Evolutionary conservation across 352 stramenopile species (phyloP).

Genomic region (Paralagenidium karlingii): DNA sequence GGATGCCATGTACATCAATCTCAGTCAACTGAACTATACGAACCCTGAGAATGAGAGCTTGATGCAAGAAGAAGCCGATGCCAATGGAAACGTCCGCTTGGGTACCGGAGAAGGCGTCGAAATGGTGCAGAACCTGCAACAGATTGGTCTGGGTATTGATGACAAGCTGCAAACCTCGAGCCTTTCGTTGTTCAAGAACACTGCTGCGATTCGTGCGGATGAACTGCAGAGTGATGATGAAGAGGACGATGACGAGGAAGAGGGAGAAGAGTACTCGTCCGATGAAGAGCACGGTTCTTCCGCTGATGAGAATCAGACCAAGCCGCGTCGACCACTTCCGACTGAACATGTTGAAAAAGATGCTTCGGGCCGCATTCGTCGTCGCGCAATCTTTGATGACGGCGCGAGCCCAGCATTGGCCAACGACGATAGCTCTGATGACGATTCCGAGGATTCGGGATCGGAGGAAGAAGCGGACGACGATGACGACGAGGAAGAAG

Average conservation of each 20-base stretch:
- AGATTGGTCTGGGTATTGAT: conserved; percentile 84
- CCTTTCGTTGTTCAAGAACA: conserved; percentile 94
- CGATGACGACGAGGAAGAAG: conserved; percentile 22
- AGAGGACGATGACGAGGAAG: conserved; percentile 38
- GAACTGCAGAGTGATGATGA: conserved; percentile 53
- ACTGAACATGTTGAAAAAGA: neutral
- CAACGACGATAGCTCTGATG: conserved; percentile 27
- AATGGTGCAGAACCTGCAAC: conserved; percentile 93
- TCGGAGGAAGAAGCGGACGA: conserved; percentile 29
- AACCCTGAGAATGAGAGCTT: conserved; percentile 81
- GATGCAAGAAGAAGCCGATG: conserved; percentile 19
- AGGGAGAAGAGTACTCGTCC: conserved; percentile 29
- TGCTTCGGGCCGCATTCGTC: conserved; percentile 44
- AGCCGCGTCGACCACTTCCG: too few relatives aligned
- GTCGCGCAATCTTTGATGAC: conserved; percentile 68
- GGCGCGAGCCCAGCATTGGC: conserved; percentile 25
- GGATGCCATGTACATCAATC: conserved; percentile 99
- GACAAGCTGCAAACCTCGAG: conserved; percentile 89
- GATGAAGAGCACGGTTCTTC: conserved; percentile 31
- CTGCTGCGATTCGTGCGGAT: conserved; percentile 64
- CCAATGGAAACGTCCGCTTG: conserved; percentile 33
- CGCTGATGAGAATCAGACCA: conserved; percentile 32
- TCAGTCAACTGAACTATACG: conserved; percentile 91
- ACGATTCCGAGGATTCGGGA: conserved; percentile 6
- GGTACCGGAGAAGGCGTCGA: conserved; percentile 75